Evolutionary conservation across 2,329 filamentous ascomycete species (phyloP), one percentile per base, ranked within the genome.

Genomic region (Aspergillus fumigatiaffinis): DNA sequence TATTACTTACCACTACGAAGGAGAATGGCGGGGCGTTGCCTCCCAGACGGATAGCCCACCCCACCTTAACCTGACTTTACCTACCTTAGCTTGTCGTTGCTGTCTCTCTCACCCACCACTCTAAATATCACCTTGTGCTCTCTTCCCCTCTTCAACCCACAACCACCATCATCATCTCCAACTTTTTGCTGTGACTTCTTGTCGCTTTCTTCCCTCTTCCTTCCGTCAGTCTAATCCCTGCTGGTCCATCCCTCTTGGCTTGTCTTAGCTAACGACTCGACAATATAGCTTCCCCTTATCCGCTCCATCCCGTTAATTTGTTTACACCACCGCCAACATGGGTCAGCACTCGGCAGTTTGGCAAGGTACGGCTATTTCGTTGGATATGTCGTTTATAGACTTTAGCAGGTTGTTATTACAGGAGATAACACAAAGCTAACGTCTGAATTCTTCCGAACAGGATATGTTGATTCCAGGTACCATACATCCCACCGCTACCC

Each of bases 381-480:
- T 38, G 14, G 5, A 17, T 17, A 38, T 6, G 32, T 17, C 14
- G 14, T 38, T 38, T 38, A 17, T 38, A 17, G 1, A 21, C 44
- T 53, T 49, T 21, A 38, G 23, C 20, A 17, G 32, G 28, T 14
- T 35, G 14, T 17, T 17, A 38, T 38, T 3, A 6, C 32, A 38
- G 23, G 3, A 25, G 53, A 55, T 48, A 14, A 5, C 6, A 28
- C 6, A 20, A 53, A 20, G 51, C 62, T 68, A 54, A 65, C 58
- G 29, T 41, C 50, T 51, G 28, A 51, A 50, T 14, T 67, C 60
- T 52, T 53, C 26, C 50, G 47, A 48, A 38, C 63, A 84, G 84
- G 80, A 75, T 87, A 87, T 72, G 80, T 86, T 74, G 84, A 86
- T 74, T 76, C 79, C 62, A 86, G 84, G 84, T 86, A 83, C 66